Evolutionary conservation across 2,329 filamentous ascomycete genomes (phyloP).

Genomic region (Sclerotinia minor): DNA sequence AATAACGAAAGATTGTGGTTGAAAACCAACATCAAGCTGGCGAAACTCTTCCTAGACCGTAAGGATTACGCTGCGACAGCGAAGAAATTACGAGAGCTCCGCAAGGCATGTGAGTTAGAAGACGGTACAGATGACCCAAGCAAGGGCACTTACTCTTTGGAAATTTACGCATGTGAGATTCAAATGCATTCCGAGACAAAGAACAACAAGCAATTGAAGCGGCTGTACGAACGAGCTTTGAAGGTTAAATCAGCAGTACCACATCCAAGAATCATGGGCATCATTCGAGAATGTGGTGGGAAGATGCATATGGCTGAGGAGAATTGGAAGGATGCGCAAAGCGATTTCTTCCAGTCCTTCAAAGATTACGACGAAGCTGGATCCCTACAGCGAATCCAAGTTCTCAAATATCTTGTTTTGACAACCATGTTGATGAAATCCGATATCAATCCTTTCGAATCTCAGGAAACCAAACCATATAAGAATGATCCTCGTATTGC

Average conservation of each 20-base stretch:
- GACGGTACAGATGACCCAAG: conserved; percentile 88
- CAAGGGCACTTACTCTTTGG: conserved; percentile 94
- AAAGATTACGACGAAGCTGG: conserved; percentile 98
- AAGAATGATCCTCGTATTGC: conserved; percentile 92
- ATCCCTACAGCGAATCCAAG: conserved; percentile 92
- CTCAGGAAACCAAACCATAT: conserved; percentile 98
- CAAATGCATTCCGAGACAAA: conserved; percentile 97
- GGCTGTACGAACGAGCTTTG: conserved; percentile 86
- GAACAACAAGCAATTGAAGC: conserved; percentile 96
- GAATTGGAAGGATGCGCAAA: conserved; percentile 97
- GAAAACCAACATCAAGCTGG: conserved; percentile 97
- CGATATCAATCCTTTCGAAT: conserved; percentile 98
- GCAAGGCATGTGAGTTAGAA: conserved; percentile 81
- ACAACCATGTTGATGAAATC: conserved; percentile 99
- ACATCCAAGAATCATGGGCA: conserved; percentile 98
- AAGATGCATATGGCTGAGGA: conserved; percentile 99
- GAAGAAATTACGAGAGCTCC: conserved; percentile 83
- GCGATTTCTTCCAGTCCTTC: conserved; percentile 98
- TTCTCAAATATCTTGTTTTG: conserved; percentile 93
- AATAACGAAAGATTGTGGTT: conserved; percentile 98
- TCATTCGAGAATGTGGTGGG: conserved; percentile 96
- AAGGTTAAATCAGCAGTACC: conserved; percentile 95
- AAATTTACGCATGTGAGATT: conserved; percentile 96
- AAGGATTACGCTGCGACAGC: conserved; percentile 81
- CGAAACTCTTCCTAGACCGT: conserved; percentile 84